A percentile compares a stretch with the other conserved stretches of the same genome.
Evolutionary conservation across 352 stramenopile species (phyloP).

Genomic region (Phytophthora sp.): DNA sequence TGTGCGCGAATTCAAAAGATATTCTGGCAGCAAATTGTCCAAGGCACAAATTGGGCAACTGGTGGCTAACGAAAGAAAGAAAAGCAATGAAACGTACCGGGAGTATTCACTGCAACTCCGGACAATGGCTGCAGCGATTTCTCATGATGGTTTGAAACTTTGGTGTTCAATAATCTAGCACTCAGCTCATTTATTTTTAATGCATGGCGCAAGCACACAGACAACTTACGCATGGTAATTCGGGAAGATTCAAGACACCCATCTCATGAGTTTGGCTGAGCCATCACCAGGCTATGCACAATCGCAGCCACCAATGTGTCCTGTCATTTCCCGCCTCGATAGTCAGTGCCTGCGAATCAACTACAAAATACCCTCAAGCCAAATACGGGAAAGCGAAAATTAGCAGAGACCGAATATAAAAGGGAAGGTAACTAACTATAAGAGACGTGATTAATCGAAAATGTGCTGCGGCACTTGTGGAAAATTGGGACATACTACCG

Average conservation of each 20-base stretch:
- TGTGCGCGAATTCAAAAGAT: no score
- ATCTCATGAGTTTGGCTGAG: background rate
- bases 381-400: no score
- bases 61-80: no score
- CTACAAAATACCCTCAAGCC: no score
- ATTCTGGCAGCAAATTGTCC: no score
- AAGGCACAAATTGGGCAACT: no score
- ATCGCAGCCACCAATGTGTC: background rate
- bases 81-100: no score
- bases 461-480: background rate
- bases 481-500: background rate
- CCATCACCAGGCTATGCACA: background rate
- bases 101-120: no score
- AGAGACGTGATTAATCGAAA: background rate
- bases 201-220: background rate
- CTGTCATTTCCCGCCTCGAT: no score
- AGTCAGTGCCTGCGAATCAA: no score
- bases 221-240: background rate
- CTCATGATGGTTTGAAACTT: background rate
- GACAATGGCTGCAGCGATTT: no score
- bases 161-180: background rate
- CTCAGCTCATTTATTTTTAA: background rate
- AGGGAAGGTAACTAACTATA: background rate
- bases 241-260: background rate
- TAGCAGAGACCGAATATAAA: no score